Conservation (phyloP, 495 filamentous ascomycete genomes). For the Chlorociboria aeruginascens region DNA sequence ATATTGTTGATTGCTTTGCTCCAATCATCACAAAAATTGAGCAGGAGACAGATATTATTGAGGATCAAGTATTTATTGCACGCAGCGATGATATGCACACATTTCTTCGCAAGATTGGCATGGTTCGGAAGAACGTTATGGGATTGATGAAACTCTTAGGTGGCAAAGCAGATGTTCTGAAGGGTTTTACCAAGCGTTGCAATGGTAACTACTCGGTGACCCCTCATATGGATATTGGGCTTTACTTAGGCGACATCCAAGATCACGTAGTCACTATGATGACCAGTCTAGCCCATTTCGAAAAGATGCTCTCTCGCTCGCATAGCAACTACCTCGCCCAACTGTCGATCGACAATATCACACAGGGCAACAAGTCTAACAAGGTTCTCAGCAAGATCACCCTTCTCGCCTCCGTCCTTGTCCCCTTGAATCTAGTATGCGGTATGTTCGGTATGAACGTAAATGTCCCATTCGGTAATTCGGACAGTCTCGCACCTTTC, state of each 20-base stretch:
- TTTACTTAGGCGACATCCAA: slow-evolving; percentile 94
- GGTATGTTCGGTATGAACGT: slow-evolving; percentile 99
- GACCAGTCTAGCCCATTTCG: slow-evolving; percentile 86
- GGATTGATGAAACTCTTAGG: slow-evolving; percentile 82
- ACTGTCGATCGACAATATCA: slow-evolving; percentile 79
- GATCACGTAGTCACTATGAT: slow-evolving; percentile 99
- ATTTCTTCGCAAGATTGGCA: slow-evolving; percentile 80
- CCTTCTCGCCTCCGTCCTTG: slow-evolving; percentile 85
- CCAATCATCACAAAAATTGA: slow-evolving; percentile 82
- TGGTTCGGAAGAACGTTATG: slow-evolving; percentile 88
- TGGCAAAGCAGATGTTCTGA: slow-evolving; percentile 94
- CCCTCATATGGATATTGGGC: slow-evolving; percentile 86
- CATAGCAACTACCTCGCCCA: slow-evolving; percentile 96
- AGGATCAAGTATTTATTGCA: slow-evolving; percentile 87
- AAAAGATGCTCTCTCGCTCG: slow-evolving; percentile 92
- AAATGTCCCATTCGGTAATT: slow-evolving; percentile 53
- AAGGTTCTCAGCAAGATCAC: slow-evolving; percentile 87
- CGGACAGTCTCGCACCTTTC: slow-evolving; percentile 53
- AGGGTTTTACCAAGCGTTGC: slow-evolving; percentile 94
- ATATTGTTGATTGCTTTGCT: slow-evolving; percentile 93
- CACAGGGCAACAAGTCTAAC: slow-evolving; percentile 69
- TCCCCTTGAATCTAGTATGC: slow-evolving; percentile 91
- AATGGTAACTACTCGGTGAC: slow-evolving; percentile 93
- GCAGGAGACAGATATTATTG: slow-evolving; percentile 78
- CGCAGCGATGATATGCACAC: slow-evolving; percentile 75